Base-by-base conservation (phyloP, 1,139 yeast species). In the Taphrina deformans region DNA sequence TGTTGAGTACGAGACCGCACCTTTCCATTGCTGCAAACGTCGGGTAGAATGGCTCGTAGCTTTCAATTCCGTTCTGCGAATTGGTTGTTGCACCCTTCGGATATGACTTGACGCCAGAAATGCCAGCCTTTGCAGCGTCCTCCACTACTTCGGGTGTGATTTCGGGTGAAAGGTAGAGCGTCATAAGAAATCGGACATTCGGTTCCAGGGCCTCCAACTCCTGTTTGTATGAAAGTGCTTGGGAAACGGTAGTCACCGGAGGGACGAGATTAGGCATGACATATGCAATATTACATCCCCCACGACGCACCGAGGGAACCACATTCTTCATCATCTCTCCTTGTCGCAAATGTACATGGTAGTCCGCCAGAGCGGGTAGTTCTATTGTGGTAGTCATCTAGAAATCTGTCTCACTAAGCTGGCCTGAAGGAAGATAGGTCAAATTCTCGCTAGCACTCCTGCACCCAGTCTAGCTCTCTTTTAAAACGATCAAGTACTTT, bases 1-100 rank as follows among this genome's bases (percentile, higher is more conserved):
- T 77, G 72, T 93, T 93, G 73, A 93, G 82, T 14, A 93, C 87
- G 73, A 93, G 78, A 62, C 84, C 82, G 68, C 88, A 83, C 69
- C 84, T 81, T 76, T 93, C 88, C 92, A 93, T 86, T 21, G 89
- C 96, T 72, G 87, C 82, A 74, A 93, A 93, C 10, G 93, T 82
- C 3, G 97, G 96, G 75, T 91, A 93, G 73, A 91, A 95, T 2
- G 83, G 85, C 62, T 86, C 83, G 75, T 93, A 93, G 73, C 93
- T 96, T 71, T 91, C 89, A 40, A 93, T 97, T 52, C 99, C 99
- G 65, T 75, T 77, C n/a, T 87, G 89, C 6, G 97, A 89, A 78
- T 93, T 95, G 59, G 99, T 93, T 14, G 99, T 93, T 38, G 95
- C 99, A 56, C 99, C 99, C 1, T 98, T 97, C 33, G 99, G 99